Percentiles rank a stretch among this genome's conserved stretches.
phyloP scores from a whole-genome alignment of 257 asterid species.

The Craterostigma plantagineum region DNA sequence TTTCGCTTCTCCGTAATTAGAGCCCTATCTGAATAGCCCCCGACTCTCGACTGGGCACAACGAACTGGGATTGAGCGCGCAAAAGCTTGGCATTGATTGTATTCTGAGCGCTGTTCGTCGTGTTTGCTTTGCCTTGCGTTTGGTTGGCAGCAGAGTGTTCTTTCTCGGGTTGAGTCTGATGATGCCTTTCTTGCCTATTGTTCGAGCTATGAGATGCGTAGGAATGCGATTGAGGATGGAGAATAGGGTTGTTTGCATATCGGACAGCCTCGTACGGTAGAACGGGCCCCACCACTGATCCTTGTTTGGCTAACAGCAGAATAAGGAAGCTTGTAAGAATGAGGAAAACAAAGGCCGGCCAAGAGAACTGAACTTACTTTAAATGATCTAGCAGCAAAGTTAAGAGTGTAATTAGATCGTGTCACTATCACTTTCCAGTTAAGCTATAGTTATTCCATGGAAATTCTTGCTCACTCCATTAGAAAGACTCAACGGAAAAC shows the following conservation, averaged over 20 bases:
- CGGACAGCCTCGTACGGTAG: no score
- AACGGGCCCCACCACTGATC: conserved; percentile 49
- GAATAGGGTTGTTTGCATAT: conserved; percentile 12
- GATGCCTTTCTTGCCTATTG: conserved; percentile 24
- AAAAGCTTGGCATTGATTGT: conserved; percentile 44
- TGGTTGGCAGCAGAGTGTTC: conserved; percentile 24
- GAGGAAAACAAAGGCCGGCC: not conserved
- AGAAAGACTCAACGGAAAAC: no score
- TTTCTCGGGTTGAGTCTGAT: conserved; percentile 12
- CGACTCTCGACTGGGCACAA: conserved; percentile 47
- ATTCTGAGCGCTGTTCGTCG: conserved; percentile 24
- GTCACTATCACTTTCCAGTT: no score
- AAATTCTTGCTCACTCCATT: no score
- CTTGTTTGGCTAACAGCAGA: conserved; percentile 32
- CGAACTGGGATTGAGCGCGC: conserved; percentile 58
- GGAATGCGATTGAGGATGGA: conserved; percentile 25
- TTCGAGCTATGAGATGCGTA: conserved; percentile 15
- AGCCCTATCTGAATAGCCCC: conserved; percentile 45
- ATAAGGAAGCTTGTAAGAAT: conserved; percentile 2
- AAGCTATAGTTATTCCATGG: no score
- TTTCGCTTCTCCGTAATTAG: conserved; percentile 6
- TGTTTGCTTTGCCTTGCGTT: conserved; percentile 31
- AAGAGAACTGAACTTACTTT: not conserved
- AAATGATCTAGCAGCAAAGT: no score
- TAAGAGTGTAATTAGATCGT: no score